A percentile compares a stretch with the other conserved stretches of the same genome.
These are phyloP conservation scores for Monosporascus sp. DNA, from an alignment of 2,329 filamentous ascomycete genomes.

Conservation along the genomic window DNA sequence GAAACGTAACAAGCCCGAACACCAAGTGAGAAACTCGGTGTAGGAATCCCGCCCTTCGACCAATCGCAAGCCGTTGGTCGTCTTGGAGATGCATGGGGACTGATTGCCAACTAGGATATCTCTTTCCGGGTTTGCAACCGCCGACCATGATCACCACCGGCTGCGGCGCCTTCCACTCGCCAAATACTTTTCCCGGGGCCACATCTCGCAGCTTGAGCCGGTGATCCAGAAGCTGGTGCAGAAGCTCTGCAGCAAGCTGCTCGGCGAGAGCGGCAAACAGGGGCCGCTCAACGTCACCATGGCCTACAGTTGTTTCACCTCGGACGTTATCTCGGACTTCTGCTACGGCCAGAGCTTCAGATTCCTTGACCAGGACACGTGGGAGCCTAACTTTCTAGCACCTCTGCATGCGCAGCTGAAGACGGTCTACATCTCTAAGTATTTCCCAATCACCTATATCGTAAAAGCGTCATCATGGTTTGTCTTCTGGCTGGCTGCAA, in stretches of 20 bases:
- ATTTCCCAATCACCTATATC: slow-evolving; percentile 17
- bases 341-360: slow-evolving; percentile 33
- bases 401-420: slow-evolving; percentile 14
- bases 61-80: no score
- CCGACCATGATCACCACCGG: slow-evolving; percentile 28
- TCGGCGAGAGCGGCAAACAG: slow-evolving; percentile 16
- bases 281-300: slow-evolving; percentile 28
- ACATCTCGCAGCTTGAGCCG: slow-evolving; percentile 20
- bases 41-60: slow-evolving; percentile 1
- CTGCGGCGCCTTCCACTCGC: slow-evolving; percentile 24
- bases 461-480: slow-evolving; percentile 5
- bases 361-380: slow-evolving; percentile 26
- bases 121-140: slow-evolving; percentile 15
- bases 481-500: not conserved
- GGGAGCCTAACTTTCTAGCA: slow-evolving; percentile 30
- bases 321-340: slow-evolving; percentile 33
- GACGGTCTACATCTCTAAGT: slow-evolving; percentile 18
- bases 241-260: slow-evolving; percentile 24
- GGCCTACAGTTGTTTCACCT: slow-evolving; percentile 34
- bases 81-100: no score
- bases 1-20: slow-evolving; percentile 19
- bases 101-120: not conserved
- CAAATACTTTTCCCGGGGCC: slow-evolving; percentile 30
- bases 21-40: slow-evolving; percentile 13
- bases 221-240: slow-evolving; percentile 10